Conservation (phyloP, 2,329 filamentous ascomycete species). For the Chaetothyriales sp. region DNA sequence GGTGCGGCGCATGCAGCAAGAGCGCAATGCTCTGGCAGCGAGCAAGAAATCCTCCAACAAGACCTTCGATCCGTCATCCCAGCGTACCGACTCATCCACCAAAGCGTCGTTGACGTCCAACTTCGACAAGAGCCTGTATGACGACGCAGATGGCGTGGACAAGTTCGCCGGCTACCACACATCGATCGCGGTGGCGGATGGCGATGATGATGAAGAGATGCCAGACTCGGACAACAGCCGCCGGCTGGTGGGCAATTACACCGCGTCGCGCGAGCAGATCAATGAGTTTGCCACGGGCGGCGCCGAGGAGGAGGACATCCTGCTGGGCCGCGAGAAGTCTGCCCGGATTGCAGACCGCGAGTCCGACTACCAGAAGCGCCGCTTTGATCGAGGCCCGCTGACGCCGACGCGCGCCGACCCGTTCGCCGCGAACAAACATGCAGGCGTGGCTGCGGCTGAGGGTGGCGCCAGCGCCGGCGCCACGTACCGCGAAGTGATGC, state of each 20-base stretch:
- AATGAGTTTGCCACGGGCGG: conserved; percentile 85
- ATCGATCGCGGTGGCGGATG: conserved; percentile 66
- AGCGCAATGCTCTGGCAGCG: conserved; percentile 70
- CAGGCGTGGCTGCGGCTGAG: conserved; percentile 40
- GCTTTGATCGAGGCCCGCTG: conserved; percentile 65
- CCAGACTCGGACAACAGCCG: conserved; percentile 53
- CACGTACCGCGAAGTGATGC: conserved; percentile 84
- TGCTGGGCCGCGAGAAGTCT: conserved; percentile 74
- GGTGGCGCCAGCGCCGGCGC: conserved; percentile 47
- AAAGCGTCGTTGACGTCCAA: conserved; percentile 79
- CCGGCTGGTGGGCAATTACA: conserved; percentile 86
- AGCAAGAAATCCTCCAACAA: conserved; percentile 61
- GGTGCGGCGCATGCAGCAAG: conserved; percentile 75
- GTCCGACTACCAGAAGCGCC: conserved; percentile 92
- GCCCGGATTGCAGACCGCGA: conserved; percentile 84
- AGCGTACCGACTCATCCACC: conserved; percentile 68
- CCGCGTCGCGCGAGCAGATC: conserved; percentile 77
- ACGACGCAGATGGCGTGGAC: conserved; percentile 52
- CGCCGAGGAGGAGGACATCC: conserved; percentile 80
- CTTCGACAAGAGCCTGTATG: conserved; percentile 81
- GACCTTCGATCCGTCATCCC: conserved; percentile 61
- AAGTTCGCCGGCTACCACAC: conserved; percentile 82
- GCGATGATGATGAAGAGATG: conserved; percentile 68
- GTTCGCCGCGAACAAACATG: conserved; percentile 61
- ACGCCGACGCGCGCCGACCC: conserved; percentile 76